Evolutionary conservation across 2,329 filamentous ascomycete genomes (phyloP), one percentile per base, ranked within the genome.

Genomic region (Phaeophleospora eucalypticola): DNA sequence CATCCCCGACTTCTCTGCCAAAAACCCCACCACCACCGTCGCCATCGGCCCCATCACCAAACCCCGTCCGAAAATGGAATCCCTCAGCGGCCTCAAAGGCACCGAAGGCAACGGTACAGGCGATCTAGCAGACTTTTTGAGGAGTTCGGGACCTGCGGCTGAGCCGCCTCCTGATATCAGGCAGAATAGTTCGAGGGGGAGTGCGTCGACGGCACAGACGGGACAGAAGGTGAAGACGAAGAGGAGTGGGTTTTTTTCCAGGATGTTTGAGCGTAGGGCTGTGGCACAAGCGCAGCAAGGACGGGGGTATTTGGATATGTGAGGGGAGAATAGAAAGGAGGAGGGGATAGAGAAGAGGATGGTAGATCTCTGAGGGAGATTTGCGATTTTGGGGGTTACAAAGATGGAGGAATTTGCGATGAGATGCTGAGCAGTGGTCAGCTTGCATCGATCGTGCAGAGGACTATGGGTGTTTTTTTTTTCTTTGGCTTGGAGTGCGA

Each of bases 111-210:
- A 39, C 15, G 51, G 46, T 29, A 51, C 51, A 9, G 35, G 39
- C 33, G 52, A 58, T 40, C 50, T 56, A 3, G 52, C 55, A 6
- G 53, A 55, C 15, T 56, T 52, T 24, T 35, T 55, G 21, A 29
- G 51, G 12, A 51, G 44, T 21, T 46, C 48, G 16, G 53, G 45
- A 20, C 52, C 55, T 4, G 41, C 36, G 21, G 18, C 39, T 10
- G 27, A 21, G 10, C 33, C 19, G 15, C 33, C 34, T n/a, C 36
- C 34, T 15, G 20, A 33, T 37, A 18, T 24, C 36, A 39, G 19
- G 29, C 37, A 14, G 40, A 24, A 32, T 20, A 16, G 4, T 3
- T 39, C 17, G 6, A 24, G 15, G 14, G n/a, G n/a, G n/a, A n/a
- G n/a, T n/a, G n/a, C n/a, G n/a, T n/a, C n/a, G n/a, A n/a, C n/a